Conservation (phyloP, 345 rosid genomes). For the Carallia brachiata region DNA sequence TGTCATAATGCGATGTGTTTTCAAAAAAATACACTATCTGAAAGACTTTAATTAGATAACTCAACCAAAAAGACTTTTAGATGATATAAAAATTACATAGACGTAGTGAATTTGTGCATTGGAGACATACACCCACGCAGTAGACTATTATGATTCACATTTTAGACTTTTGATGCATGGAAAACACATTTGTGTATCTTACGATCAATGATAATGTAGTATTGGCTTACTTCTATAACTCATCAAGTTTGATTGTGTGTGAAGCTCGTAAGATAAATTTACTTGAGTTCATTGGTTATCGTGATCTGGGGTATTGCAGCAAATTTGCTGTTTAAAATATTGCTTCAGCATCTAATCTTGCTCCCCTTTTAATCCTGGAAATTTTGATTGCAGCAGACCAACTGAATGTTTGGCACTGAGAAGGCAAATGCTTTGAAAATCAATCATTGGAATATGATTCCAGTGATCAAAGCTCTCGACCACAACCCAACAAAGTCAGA, state of each 20-base stretch:
- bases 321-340: slow-evolving; percentile 11
- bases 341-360: slow-evolving; percentile 21
- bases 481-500: slow-evolving; percentile 40
- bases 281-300: slow-evolving; percentile 13
- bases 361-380: slow-evolving; percentile 23
- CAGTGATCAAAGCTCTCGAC: slow-evolving; percentile 35
- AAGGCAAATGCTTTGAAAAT: slow-evolving; percentile 39
- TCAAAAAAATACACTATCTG: not conserved
- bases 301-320: not conserved
- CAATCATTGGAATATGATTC: slow-evolving; percentile 75
- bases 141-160: too few relatives aligned
- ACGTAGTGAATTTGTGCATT: too few relatives aligned
- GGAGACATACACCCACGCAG: too few relatives aligned
- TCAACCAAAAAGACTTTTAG: not conserved
- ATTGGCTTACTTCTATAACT: too few relatives aligned
- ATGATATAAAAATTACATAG: too few relatives aligned
- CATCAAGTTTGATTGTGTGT: too few relatives aligned
- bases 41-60: slow-evolving; percentile 2
- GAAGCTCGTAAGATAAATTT: not conserved
- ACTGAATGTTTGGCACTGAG: slow-evolving; percentile 35
- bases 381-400: slow-evolving; percentile 27
- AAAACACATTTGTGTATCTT: too few relatives aligned
- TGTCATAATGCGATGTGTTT: too few relatives aligned
- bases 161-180: too few relatives aligned
- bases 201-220: too few relatives aligned